Percentiles rank a stretch among this genome's conserved stretches.
Evolutionary conservation across 2,329 filamentous ascomycete genomes (phyloP).

Genomic region (Colletotrichum cuscutae): DNA sequence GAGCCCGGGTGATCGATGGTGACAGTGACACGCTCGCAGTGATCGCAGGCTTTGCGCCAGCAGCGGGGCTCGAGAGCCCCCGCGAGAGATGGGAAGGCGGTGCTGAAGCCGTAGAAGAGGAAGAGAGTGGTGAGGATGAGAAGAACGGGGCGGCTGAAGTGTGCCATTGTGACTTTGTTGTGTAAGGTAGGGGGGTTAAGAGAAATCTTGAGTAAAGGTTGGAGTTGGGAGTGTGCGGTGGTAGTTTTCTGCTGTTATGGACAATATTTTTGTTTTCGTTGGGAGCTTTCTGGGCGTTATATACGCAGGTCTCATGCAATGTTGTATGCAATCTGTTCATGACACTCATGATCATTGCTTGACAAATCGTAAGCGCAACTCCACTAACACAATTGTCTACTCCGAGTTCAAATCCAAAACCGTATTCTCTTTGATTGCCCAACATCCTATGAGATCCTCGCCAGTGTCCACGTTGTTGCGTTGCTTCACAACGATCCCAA

Average conservation of each 20-base stretch:
- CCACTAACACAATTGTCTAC: not conserved
- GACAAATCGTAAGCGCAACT: not conserved
- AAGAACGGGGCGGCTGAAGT: not conserved
- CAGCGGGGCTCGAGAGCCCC: conserved; percentile 2
- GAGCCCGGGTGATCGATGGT: conserved; percentile 9
- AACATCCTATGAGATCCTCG: not conserved
- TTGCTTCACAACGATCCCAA: not conserved
- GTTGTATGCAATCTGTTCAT: too few relatives aligned
- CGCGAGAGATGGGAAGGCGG: not conserved
- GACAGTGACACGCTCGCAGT: conserved; percentile 11
- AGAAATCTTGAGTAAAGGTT: not conserved
- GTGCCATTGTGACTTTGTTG: not conserved
- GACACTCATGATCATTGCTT: not conserved
- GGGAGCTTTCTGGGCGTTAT: not conserved
- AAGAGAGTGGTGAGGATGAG: conserved; percentile 9
- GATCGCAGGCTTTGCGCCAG: conserved; percentile 6
- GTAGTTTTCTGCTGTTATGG: not conserved
- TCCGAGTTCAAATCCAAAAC: not conserved
- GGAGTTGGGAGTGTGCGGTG: not conserved
- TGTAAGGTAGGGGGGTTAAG: not conserved
- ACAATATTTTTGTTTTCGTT: not conserved
- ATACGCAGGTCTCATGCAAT: not conserved
- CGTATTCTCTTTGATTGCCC: not conserved
- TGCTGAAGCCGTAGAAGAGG: not conserved
- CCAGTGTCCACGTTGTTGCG: not conserved